phyloP scores from a whole-genome alignment of 768 basidiomycete species.

The Sistotremastrum niveocremeum region DNA sequence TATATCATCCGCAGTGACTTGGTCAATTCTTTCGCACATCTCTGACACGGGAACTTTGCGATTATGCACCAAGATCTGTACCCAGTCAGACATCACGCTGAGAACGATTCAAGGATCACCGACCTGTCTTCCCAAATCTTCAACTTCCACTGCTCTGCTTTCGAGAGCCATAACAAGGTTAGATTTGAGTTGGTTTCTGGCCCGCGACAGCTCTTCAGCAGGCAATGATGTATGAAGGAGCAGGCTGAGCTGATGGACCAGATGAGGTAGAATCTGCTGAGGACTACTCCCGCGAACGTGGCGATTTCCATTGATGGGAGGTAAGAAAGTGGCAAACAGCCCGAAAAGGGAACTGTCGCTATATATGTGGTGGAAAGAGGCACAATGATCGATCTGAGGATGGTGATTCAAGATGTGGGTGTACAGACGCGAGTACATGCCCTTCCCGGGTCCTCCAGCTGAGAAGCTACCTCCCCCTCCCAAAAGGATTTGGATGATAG shows the following conservation, averaged over 20 bases:
- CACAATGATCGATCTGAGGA: slow-evolving; percentile 87
- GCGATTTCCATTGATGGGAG: slow-evolving; percentile 32
- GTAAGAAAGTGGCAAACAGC: slow-evolving; percentile 74
- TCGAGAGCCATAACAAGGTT: slow-evolving; percentile 92
- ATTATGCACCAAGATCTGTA: slow-evolving; percentile 69
- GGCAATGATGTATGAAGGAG: slow-evolving; percentile 61
- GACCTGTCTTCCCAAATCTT: slow-evolving; percentile 86
- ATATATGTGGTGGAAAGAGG: slow-evolving; percentile 96
- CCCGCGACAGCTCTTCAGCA: slow-evolving; percentile 59
- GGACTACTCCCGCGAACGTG: slow-evolving; percentile 48
- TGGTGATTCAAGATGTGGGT: slow-evolving; percentile 93
- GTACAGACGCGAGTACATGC: slow-evolving; percentile 97
- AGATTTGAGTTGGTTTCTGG: slow-evolving; percentile 92
- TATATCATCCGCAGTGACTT: slow-evolving; percentile 55
- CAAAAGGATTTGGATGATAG: slow-evolving; percentile 87
- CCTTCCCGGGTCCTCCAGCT: slow-evolving; percentile 95
- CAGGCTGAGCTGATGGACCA: slow-evolving; percentile 78
- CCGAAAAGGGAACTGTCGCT: slow-evolving; percentile 90
- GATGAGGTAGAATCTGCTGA: slow-evolving; percentile 63
- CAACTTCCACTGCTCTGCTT: slow-evolving; percentile 71
- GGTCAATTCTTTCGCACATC: slow-evolving; percentile 81
- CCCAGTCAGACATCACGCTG: slow-evolving; percentile 1
- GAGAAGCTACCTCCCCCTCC: slow-evolving; percentile 97
- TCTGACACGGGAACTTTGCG: slow-evolving; percentile 79
- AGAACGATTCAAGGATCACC: slow-evolving; percentile 5